phyloP scores from a whole-genome alignment of 2,329 filamentous ascomycete species.

The Fusarium keratoplasticum region DNA sequence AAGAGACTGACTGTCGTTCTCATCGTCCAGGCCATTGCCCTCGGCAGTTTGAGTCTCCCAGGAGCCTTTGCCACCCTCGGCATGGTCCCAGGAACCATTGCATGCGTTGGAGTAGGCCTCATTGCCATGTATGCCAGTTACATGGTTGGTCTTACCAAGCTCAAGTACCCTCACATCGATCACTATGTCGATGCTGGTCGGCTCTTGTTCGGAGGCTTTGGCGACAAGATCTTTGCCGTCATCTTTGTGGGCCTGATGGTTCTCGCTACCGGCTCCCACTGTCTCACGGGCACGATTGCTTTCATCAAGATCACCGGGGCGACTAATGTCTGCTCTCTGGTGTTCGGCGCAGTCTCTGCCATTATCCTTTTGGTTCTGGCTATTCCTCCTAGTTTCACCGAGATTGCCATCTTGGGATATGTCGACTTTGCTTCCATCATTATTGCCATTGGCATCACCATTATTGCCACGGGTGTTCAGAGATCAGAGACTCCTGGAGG shows the following conservation, averaged over 20 bases:
- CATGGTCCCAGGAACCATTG: not conserved
- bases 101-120: not conserved
- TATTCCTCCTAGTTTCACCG: conserved; percentile 1
- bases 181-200: conserved; percentile 4
- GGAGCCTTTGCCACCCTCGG: not conserved
- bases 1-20: not conserved
- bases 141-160: conserved; percentile 1
- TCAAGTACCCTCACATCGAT: not conserved
- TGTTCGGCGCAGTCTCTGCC: not conserved
- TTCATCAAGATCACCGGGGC: not conserved
- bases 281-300: conserved; percentile 2
- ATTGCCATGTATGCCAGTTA: conserved; percentile 7
- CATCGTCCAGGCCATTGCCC: conserved; percentile 1
- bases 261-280: not conserved
- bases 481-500: not conserved
- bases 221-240: not conserved
- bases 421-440: conserved; percentile 1
- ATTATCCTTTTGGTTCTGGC: not conserved
- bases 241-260: not conserved
- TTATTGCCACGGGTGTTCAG: not conserved
- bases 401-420: not conserved
- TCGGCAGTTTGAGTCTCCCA: not conserved
- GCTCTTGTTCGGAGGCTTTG: not conserved
- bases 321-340: not conserved
- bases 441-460: not conserved